A percentile compares a stretch with the other conserved stretches of the same genome.
These are phyloP conservation scores for Monosporascus sp. DNA, from an alignment of 2,329 filamentous ascomycete species.

Conservation along the genomic window DNA sequence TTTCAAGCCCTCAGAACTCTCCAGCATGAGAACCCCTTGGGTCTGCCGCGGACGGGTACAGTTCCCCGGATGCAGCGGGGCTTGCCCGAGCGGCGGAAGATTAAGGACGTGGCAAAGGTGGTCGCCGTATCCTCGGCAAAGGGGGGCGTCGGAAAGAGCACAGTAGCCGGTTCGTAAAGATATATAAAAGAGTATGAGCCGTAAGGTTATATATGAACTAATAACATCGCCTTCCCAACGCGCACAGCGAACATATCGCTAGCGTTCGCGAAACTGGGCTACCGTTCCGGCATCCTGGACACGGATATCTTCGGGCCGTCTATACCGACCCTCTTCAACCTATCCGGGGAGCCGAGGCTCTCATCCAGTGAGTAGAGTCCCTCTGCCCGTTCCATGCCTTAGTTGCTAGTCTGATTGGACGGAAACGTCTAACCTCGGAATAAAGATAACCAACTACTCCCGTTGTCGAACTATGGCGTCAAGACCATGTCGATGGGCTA, in stretches of 20 bases:
- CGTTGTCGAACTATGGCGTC: conserved; percentile 88
- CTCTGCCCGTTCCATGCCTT: neutral
- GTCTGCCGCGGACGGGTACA: conserved; percentile 72
- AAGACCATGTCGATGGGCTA: conserved; percentile 99
- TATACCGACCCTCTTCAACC: conserved; percentile 81
- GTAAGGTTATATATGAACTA: too few species aligned
- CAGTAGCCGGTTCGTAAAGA: conserved; percentile 63
- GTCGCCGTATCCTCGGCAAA: conserved; percentile 97
- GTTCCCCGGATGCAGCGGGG: conserved; percentile 75
- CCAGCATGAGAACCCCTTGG: conserved; percentile 83
- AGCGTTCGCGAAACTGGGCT: conserved; percentile 75
- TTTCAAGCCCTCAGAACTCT: conserved; percentile 51
- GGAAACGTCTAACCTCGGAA: too few species aligned
- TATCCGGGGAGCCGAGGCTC: conserved; percentile 72
- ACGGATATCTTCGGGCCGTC: conserved; percentile 96
- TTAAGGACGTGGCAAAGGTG: conserved; percentile 82
- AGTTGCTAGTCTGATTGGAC: neutral
- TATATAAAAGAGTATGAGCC: too few species aligned
- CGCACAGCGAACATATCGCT: conserved; percentile 71
- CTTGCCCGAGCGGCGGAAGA: conserved; percentile 73
- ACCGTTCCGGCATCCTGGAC: conserved; percentile 83
- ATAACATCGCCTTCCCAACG: neutral
- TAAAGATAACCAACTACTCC: conserved; percentile 72
- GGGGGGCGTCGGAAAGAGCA: conserved; percentile 96
- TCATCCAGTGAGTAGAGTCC: conserved; percentile 55